phyloP scores from a whole-genome alignment of 1,139 yeast genomes.

The Candida sojae region DNA sequence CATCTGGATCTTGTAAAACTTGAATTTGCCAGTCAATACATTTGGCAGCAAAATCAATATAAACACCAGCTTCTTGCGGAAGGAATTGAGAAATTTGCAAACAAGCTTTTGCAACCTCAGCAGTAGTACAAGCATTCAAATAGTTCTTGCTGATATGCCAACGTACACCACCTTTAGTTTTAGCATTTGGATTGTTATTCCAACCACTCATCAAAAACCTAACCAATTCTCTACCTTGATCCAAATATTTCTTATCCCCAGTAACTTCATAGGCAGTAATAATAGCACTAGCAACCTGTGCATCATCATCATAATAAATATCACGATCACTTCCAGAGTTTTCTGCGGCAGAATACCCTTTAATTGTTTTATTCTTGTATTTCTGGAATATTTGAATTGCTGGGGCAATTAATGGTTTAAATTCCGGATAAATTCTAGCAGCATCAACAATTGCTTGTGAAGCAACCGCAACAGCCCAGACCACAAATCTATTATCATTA shows the following conservation, averaged over 20 bases:
- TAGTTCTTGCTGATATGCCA: constrained; percentile 69
- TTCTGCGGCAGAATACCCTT: constrained; percentile 62
- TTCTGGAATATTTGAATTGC: constrained; percentile 52
- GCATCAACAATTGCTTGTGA: constrained; percentile 65
- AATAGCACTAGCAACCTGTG: constrained; percentile 70
- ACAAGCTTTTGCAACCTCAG: constrained; percentile 70
- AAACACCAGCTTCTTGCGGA: constrained; percentile 44
- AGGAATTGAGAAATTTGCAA: constrained; percentile 58
- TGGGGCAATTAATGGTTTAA: constrained; percentile 58
- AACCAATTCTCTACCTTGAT: constrained; percentile 59
- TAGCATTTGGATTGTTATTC: constrained; percentile 46
- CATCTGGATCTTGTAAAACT: constrained; percentile 53
- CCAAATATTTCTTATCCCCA: constrained; percentile 52
- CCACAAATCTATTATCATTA: constrained; percentile 56
- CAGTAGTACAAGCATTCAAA: constrained; percentile 67
- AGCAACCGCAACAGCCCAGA: constrained; percentile 72
- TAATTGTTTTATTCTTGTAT: constrained; percentile 53
- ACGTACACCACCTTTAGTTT: constrained; percentile 58
- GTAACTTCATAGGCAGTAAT: constrained; percentile 73
- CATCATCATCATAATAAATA: constrained; percentile 75
- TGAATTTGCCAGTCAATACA: constrained; percentile 59
- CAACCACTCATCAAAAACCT: constrained; percentile 70
- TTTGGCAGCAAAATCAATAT: constrained; percentile 54
- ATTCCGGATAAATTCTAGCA: constrained; percentile 58
- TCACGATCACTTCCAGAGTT: constrained; percentile 58